A percentile compares a stretch with the other conserved stretches of the same genome.
These are phyloP conservation scores for Aureobasidium subglaciale DNA, from an alignment of 2,329 filamentous ascomycete species.

Conservation along the genomic window DNA sequence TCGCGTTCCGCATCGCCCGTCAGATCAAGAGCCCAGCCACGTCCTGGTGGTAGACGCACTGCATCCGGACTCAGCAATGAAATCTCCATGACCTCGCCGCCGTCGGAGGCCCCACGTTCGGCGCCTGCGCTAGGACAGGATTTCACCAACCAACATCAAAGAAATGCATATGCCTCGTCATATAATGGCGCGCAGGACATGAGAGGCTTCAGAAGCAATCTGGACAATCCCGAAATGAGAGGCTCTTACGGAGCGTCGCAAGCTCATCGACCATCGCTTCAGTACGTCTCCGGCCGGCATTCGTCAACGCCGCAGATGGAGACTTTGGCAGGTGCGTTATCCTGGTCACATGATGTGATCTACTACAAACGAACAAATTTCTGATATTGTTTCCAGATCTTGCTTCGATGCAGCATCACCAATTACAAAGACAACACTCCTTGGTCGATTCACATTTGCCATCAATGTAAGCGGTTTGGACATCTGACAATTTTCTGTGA, in stretches of 20 bases:
- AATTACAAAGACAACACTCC: slow-evolving; percentile 27
- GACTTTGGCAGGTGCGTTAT: slow-evolving; percentile 36
- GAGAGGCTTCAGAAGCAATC: slow-evolving; percentile 8
- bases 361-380: not conserved
- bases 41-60: slow-evolving; percentile 26
- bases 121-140: slow-evolving; percentile 5
- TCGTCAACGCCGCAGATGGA: slow-evolving; percentile 43
- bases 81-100: slow-evolving; percentile 20
- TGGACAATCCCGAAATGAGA: slow-evolving; percentile 10
- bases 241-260: slow-evolving; percentile 15
- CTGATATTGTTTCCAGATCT: slow-evolving; percentile 31
- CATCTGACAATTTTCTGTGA: slow-evolving; percentile 10
- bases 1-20: slow-evolving; percentile 22
- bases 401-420: slow-evolving; percentile 42
- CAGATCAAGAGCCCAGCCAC: not conserved
- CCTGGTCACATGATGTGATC: slow-evolving; percentile 1
- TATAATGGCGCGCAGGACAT: slow-evolving; percentile 11
- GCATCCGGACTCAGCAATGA: slow-evolving; percentile 40
- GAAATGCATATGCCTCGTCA: slow-evolving; percentile 1
- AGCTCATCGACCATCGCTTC: slow-evolving; percentile 15
- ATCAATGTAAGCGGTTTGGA: slow-evolving; percentile 11
- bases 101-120: slow-evolving; percentile 16
- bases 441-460: slow-evolving; percentile 9
- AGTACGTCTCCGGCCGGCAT: slow-evolving; percentile 29
- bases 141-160: slow-evolving; percentile 17